Evolutionary conservation across 257 asterid species (phyloP), one percentile per base, ranked within the genome.

Genomic region (Paraleonurus japonicus): DNA sequence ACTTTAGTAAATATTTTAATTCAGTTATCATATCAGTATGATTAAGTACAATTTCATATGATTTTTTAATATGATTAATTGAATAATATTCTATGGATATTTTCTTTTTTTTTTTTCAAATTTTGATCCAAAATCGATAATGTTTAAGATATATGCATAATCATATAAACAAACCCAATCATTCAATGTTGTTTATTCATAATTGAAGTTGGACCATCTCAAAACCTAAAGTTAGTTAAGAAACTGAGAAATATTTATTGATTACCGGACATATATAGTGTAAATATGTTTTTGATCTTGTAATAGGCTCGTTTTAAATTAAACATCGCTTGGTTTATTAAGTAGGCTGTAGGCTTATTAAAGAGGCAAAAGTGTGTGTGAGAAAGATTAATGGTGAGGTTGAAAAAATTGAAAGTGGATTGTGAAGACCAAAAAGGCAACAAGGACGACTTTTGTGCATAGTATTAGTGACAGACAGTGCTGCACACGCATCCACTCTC

Each of bases 401-500:
- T 24, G 54, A 62, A 62, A 72, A 60, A 35, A 65, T 32, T 72
- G 33, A 35, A 50, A 72, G 63, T 48, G 70, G 61, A 54, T 67
- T 66, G 69, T 73, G 75, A 61, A 75, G 80, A 75, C 78, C 80
- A 62, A 70, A 75, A 77, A 73, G 69, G 75, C 79, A 58, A 64
- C 60, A 51, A n/a, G 19, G 78, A 69, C 70, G 83, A 78, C 80
- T 78, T 78, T 78, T 48, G 55, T 48, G 67, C 60, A 47, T 64
- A n/a, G n/a, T n/a, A n/a, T n/a, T n/a, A n/a, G n/a, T n/a, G n/a
- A 27, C 67, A 58, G 59, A 41, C 67, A 7, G 50, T 43, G 69
- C 28, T 23, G 30, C 67, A 4, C 75, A 39, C 67, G 23, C 43
- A 7, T 16, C 54, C 68, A 35, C 74, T 22, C 28, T 22, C 73